phyloP scores from a whole-genome alignment of 2,329 filamentous ascomycete genomes.

The Talaromyces islandicus region DNA sequence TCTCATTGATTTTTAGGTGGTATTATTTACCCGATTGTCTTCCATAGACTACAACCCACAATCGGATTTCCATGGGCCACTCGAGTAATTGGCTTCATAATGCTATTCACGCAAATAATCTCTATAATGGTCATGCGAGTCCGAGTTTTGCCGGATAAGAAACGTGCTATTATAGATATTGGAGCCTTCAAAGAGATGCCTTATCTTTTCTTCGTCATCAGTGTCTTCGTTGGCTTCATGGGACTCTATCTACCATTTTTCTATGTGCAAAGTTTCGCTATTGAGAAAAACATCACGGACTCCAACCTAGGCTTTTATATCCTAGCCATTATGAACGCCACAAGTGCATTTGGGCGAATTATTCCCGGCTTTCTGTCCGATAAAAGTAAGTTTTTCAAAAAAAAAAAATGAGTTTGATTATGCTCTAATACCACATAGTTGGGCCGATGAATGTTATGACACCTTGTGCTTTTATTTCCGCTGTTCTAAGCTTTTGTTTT shows the following conservation, averaged over 20 bases:
- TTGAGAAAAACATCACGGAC: neutral
- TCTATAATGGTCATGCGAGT: slow-evolving; percentile 44
- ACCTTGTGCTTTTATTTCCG: neutral
- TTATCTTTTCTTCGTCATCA: slow-evolving; percentile 34
- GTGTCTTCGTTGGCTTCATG: slow-evolving; percentile 38
- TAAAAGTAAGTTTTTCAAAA: neutral
- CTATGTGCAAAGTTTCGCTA: slow-evolving; percentile 9
- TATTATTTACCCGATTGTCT: slow-evolving; percentile 59
- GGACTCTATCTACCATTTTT: slow-evolving; percentile 46
- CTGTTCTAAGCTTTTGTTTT: slow-evolving; percentile 1
- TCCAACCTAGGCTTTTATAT: neutral
- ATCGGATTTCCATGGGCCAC: slow-evolving; percentile 55
- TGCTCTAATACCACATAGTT: neutral
- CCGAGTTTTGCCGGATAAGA: slow-evolving; percentile 23
- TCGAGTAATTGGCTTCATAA: slow-evolving; percentile 53
- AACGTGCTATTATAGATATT: slow-evolving; percentile 30
- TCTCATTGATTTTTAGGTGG: slow-evolving; percentile 36
- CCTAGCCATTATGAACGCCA: slow-evolving; percentile 2
- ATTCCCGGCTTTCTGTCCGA: slow-evolving; percentile 3
- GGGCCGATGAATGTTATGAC: slow-evolving; percentile 1
- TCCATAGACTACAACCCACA: slow-evolving; percentile 48
- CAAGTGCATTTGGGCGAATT: neutral
- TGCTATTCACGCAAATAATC: slow-evolving; percentile 53
- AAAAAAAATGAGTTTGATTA: neutral
- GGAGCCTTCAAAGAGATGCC: slow-evolving; percentile 33